Conservation (phyloP, 2,329 filamentous ascomycete species). For the Aspergillus neotritici region DNA sequence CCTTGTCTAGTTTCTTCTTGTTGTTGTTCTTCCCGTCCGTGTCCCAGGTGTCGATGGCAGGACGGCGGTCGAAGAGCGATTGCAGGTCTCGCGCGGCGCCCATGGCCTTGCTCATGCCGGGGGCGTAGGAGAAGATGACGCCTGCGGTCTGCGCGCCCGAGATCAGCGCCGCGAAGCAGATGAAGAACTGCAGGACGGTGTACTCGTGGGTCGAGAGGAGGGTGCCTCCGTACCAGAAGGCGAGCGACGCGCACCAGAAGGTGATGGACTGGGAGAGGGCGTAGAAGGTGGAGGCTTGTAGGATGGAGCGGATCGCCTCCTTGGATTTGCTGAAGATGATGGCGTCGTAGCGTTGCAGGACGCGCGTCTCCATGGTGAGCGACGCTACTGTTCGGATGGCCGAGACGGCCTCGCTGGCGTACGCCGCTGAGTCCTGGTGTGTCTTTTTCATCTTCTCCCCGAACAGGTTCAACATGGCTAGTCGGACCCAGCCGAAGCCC, state of each 20-base stretch:
- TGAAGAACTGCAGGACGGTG: slow-evolving; percentile 34
- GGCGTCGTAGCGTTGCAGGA: neutral
- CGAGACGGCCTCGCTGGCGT: slow-evolving; percentile 30
- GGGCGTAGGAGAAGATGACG: slow-evolving; percentile 26
- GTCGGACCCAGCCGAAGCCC: slow-evolving; percentile 3
- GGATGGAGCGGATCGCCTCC: slow-evolving; percentile 1
- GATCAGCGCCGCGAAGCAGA: slow-evolving; percentile 41
- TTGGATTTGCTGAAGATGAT: neutral
- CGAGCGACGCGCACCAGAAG: slow-evolving; percentile 31
- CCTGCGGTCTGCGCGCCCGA: slow-evolving; percentile 27
- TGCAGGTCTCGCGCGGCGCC: slow-evolving; percentile 37
- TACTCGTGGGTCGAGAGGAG: slow-evolving; percentile 49
- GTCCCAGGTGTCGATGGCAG: too few relatives aligned
- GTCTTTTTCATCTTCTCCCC: neutral
- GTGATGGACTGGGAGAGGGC: slow-evolving; percentile 21
- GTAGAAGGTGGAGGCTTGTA: slow-evolving; percentile 24
- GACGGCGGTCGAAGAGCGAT: slow-evolving; percentile 35
- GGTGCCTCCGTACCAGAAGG: slow-evolving; percentile 61
- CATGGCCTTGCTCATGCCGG: slow-evolving; percentile 18
- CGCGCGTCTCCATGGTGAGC: neutral
- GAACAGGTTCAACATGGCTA: neutral
- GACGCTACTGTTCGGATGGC: slow-evolving; percentile 44
- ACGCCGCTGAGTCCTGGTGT: neutral
- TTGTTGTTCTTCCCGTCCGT: too few relatives aligned
- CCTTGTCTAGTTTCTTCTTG: too few relatives aligned